Conservation (phyloP, 352 stramenopile genomes). For the Pythium volutum region DNA sequence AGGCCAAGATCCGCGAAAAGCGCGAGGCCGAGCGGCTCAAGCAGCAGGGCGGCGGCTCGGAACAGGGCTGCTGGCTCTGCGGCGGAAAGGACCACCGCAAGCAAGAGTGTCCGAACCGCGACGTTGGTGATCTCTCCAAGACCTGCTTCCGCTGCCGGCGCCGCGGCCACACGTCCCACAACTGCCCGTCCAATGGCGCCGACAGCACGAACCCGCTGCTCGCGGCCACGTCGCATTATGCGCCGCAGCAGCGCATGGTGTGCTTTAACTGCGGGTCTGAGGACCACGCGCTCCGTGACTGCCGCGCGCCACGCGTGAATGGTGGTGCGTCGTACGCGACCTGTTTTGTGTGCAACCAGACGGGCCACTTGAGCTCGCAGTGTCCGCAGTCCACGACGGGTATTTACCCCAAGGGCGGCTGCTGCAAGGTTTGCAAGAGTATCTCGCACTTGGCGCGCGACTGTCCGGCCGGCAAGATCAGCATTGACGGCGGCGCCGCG, state of each 20-base stretch:
- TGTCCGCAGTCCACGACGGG: conserved; percentile 85
- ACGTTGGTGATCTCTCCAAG: conserved; percentile 66
- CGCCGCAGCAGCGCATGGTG: conserved; percentile 34
- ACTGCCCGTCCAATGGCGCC: conserved; percentile 45
- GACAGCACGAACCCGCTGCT: conserved; percentile 20
- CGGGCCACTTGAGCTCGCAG: conserved; percentile 83
- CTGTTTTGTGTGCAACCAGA: conserved; percentile 88
- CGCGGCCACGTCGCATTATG: conserved; percentile 1
- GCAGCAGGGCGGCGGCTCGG: conserved; percentile 19
- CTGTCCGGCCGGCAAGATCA: conserved; percentile 75
- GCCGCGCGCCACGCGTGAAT: conserved; percentile 55
- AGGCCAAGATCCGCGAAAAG: conserved; percentile 75
- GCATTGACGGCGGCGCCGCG: conserved; percentile 46
- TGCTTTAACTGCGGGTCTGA: conserved; percentile 88
- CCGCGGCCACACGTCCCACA: conserved; percentile 79
- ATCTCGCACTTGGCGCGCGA: conserved; percentile 80
- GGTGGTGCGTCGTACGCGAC: conserved; percentile 68
- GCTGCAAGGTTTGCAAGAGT: conserved; percentile 87
- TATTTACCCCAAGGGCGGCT: conserved; percentile 87
- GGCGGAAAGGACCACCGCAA: conserved; percentile 70
- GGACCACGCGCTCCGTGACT: conserved; percentile 74
- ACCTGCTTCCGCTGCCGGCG: conserved; percentile 84
- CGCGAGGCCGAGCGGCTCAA: conserved; percentile 40
- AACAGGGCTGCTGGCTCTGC: conserved; percentile 73
- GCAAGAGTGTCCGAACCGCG: conserved; percentile 70